Conservation (phyloP, 257 asterid genomes). For the Nicotiana attenuata region DNA sequence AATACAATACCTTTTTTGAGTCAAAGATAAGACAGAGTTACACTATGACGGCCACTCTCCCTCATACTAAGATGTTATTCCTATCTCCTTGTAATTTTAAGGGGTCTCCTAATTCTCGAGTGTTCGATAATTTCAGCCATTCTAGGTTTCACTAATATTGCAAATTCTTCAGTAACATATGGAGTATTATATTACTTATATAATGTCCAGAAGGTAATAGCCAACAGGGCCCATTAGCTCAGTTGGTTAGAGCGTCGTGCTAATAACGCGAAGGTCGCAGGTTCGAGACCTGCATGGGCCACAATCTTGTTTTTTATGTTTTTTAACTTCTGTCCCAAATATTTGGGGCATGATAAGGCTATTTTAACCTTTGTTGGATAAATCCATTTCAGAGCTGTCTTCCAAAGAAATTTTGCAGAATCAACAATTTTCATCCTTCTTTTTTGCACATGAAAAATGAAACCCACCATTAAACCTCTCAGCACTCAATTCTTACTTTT, state of each 20-base stretch:
- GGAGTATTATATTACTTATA: too few species aligned
- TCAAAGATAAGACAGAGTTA: too few species aligned
- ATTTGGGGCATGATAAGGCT: background rate
- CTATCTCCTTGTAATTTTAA: too few species aligned
- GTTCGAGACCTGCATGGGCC: constrained; percentile 14
- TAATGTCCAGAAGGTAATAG: too few species aligned
- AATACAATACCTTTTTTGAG: too few species aligned
- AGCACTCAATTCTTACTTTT: background rate
- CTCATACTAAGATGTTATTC: too few species aligned
- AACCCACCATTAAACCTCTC: background rate
- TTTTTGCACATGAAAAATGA: background rate
- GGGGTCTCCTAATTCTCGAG: too few species aligned
- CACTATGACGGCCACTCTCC: too few species aligned
- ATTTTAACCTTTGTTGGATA: background rate
- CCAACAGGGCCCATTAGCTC: constrained; percentile 20
- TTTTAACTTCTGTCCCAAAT: too few species aligned
- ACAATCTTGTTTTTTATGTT: rapidly evolving
- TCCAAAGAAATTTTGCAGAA: background rate
- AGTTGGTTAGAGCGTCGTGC: constrained; percentile 35
- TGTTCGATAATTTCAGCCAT: too few species aligned
- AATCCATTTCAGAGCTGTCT: background rate
- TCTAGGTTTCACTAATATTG: too few species aligned
- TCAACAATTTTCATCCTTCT: background rate
- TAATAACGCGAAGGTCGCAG: constrained; percentile 38
- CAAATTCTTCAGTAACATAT: too few species aligned